Conservation (phyloP, 257 asterid genomes). For the Nyctanthes arbortristis region DNA sequence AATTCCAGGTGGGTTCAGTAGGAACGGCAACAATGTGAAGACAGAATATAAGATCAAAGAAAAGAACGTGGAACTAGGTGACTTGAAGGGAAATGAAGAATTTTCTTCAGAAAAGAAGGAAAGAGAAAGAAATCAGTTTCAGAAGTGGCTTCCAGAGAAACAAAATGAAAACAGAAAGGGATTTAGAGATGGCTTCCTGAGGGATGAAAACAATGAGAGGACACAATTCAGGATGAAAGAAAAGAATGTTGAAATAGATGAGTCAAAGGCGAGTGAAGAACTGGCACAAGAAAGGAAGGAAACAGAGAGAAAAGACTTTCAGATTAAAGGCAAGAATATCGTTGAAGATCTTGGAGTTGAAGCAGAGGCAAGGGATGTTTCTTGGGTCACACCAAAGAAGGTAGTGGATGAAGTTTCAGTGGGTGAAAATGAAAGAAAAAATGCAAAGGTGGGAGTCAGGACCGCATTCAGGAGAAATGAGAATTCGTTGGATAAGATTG, state of each 20-base stretch:
- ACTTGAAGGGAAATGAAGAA: conserved; percentile 14
- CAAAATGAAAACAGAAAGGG: not conserved
- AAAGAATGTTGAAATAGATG: not conserved
- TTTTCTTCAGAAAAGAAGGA: conserved; percentile 9
- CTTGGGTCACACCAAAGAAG: conserved; percentile 15
- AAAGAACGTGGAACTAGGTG: conserved; percentile 2
- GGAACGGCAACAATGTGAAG: not conserved
- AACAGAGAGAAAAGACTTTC: not conserved
- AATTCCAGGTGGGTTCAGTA: not conserved
- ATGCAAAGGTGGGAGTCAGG: conserved; percentile 16
- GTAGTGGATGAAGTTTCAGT: conserved; percentile 20
- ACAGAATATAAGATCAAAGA: not conserved
- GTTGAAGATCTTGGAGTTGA: conserved; percentile 14
- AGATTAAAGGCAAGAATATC: not conserved
- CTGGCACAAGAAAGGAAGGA: not conserved
- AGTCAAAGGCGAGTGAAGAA: not conserved
- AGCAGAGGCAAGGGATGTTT: conserved; percentile 18
- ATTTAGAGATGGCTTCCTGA: conserved; percentile 24
- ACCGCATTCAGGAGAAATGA: conserved; percentile 18
- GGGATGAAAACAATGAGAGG: conserved; percentile 10
- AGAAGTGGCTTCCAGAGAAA: not conserved
- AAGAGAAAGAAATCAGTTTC: not conserved
- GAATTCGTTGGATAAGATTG: conserved; percentile 13
- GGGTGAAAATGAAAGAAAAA: conserved; percentile 19
- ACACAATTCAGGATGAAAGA: not conserved